Evolutionary conservation across 73 alveolate species (phyloP).

Genomic region (Uronychia setigera): DNA sequence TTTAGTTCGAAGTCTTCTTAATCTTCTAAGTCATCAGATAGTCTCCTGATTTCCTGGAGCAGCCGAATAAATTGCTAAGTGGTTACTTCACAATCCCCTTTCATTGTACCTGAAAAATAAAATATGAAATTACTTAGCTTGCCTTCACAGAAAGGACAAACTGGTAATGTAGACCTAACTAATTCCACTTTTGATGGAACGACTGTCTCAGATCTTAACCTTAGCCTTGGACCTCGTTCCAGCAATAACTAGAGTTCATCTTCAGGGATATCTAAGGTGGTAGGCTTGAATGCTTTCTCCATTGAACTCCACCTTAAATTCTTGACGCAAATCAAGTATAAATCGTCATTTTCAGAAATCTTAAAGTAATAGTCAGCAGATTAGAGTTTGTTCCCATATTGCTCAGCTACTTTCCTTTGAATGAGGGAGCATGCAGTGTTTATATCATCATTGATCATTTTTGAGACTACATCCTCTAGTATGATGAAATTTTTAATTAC

Average conservation of each 20-base stretch:
- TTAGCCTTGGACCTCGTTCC: background rate
- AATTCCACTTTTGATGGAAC: background rate
- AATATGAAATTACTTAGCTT: background rate
- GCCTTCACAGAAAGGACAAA: background rate
- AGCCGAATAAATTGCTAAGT: background rate
- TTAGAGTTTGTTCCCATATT: background rate
- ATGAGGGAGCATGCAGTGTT: conserved; percentile 24
- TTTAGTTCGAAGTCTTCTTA: background rate
- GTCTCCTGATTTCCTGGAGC: background rate
- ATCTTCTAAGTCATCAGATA: background rate
- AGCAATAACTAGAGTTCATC: background rate
- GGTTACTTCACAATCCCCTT: background rate
- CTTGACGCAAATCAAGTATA: conserved; percentile 10
- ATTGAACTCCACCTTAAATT: conserved; percentile 7
- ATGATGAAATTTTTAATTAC: background rate
- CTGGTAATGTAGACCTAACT: background rate
- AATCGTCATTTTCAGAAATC: conserved; percentile 16
- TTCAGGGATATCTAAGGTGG: conserved; percentile 7
- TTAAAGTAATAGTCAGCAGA: conserved; percentile 33
- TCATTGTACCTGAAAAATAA: too few species aligned
- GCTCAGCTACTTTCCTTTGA: background rate
- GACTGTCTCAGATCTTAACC: background rate
- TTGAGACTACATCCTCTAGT: conserved; percentile 22
- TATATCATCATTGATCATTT: conserved; percentile 9
- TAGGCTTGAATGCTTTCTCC: background rate